Base-by-base conservation (phyloP, 2,329 filamentous ascomycete genomes). In the Ophiostoma himal-ulmi region DNA sequence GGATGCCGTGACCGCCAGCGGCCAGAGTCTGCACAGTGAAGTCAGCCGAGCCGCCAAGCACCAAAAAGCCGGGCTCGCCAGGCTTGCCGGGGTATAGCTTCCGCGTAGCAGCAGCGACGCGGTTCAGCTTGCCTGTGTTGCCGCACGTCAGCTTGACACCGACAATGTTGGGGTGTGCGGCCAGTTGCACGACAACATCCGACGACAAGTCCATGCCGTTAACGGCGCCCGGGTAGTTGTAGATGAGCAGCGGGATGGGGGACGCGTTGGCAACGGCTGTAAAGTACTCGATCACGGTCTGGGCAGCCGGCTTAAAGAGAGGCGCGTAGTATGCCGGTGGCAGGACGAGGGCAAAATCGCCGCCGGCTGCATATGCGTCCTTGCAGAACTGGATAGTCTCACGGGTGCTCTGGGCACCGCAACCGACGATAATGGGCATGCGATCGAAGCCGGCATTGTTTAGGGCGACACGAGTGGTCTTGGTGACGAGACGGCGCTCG, bases 281-380 rank as follows among this genome's bases (percentile, higher is more conserved):
- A 82, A 92, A 94, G 79, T 88, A 92, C 36, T 86, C 83, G 67
- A 87, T 78, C 69, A 93, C 82, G 20, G 88, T 87, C 68, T 89
- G 80, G 1, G 85, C 85, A 8, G 85, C 83, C 13, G 85, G 83
- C 36, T 83, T 86, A 77, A 92, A 89, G 30, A 92, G 82, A 3
- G 85, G 77, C 70, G 88, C 86, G 80, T 93, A 94, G 81, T 94
- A 94, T 68, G 87, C 88, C 4, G 91, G 91, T 13, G 91, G 90
- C 37, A 94, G 84, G 3, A 94, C 86, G 70, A 95, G 83, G 7
- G 90, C 90, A 75, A 90, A 92, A 79, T 93, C 89, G 73, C 89
- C 91, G 70, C 91, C 92, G 52, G 87, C 83, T 39, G 85, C 83
- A 74, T 85, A 86, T 17, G 91, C 91, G 76, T 93, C 90, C 71